Conservation (phyloP, 192 early-diverging fungal genomes). For the Linnemannia schmuckeri region DNA sequence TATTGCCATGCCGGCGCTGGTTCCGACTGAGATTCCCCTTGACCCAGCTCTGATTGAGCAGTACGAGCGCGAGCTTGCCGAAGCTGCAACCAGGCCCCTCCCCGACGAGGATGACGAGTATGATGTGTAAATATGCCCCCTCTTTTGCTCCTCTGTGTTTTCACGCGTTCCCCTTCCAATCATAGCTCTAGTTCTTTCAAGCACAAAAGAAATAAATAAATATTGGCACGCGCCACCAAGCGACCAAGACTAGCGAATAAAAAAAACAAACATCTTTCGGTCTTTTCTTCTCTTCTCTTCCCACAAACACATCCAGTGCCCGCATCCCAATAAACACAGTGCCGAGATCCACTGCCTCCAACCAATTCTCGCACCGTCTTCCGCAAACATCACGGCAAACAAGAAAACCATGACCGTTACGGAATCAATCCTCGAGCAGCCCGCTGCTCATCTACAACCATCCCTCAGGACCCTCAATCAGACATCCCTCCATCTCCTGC, state of each 20-base stretch:
- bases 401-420: background rate
- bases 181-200: too few relatives aligned
- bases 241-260: too few relatives aligned
- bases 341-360: too few relatives aligned
- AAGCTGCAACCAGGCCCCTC: slow-evolving; percentile 85
- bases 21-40: slow-evolving; percentile 90
- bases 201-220: too few relatives aligned
- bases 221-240: too few relatives aligned
- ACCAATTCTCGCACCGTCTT: too few relatives aligned
- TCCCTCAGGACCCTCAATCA: slow-evolving; percentile 10
- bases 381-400: background rate
- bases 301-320: too few relatives aligned
- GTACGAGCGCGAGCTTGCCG: slow-evolving; percentile 83
- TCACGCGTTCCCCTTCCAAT: too few relatives aligned
- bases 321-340: too few relatives aligned
- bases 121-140: slow-evolving; percentile 25
- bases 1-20: slow-evolving; percentile 95
- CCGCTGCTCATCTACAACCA: background rate
- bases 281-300: too few relatives aligned
- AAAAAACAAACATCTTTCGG: too few relatives aligned
- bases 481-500: slow-evolving; percentile 41
- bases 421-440: slow-evolving; percentile 50
- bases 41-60: slow-evolving; percentile 82
- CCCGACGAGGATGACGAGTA: slow-evolving; percentile 65
- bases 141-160: too few relatives aligned